Conservation (phyloP, 768 basidiomycete genomes). For the Hortiboletus flavorubellus region DNA sequence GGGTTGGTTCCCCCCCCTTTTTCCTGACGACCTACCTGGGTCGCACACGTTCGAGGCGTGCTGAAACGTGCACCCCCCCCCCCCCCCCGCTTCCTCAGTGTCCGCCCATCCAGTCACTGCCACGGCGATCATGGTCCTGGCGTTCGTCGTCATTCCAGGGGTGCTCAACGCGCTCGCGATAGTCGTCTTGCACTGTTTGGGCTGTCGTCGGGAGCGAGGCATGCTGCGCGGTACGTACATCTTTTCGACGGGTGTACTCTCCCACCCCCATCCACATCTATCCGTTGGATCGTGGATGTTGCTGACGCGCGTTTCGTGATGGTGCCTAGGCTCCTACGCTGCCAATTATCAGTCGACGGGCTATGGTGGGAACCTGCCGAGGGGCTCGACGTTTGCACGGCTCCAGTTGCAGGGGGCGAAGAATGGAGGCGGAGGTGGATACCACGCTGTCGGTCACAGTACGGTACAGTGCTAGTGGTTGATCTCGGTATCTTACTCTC, state of each 20-base stretch:
- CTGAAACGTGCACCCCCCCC: background rate
- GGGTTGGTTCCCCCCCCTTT: too few species aligned
- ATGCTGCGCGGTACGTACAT: slow-evolving; percentile 11
- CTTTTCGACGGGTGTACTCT: background rate
- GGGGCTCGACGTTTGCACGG: background rate
- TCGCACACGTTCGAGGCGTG: too few species aligned
- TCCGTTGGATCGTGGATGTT: background rate
- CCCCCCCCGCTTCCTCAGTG: background rate
- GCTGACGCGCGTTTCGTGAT: background rate
- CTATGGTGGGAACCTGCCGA: too few species aligned
- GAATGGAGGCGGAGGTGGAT: background rate
- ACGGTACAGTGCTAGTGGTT: background rate
- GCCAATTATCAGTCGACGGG: too few species aligned
- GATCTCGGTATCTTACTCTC: background rate
- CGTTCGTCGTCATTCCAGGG: slow-evolving; percentile 5
- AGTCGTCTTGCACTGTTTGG: background rate
- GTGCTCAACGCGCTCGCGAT: background rate
- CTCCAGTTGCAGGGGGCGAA: slow-evolving; percentile 8
- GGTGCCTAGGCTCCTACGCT: too few species aligned
- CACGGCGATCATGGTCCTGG: slow-evolving; percentile 8
- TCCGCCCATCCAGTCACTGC: slow-evolving; percentile 13
- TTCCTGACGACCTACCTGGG: too few species aligned
- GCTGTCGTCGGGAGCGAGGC: background rate
- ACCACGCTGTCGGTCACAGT: background rate
- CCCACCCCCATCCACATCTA: background rate